Base-by-base conservation (phyloP, 1,284 basidiomycete genomes). In the Stereum hirsutum region DNA sequence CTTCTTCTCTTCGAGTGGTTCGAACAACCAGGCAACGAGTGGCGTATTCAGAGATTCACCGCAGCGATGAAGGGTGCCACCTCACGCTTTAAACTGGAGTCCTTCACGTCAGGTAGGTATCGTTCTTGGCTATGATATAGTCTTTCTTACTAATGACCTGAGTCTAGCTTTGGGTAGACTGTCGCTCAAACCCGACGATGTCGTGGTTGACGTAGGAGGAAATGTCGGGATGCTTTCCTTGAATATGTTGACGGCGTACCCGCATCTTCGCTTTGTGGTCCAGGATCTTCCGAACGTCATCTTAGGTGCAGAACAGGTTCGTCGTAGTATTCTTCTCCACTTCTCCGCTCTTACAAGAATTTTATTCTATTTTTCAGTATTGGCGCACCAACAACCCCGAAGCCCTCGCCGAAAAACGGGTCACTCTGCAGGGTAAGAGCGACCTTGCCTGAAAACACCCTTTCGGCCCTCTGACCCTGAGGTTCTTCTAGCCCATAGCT, bases 161-260 rank as follows among this genome's bases (percentile, higher is more conserved):
- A 41, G 2, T 30, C 11, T 38, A 53, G 51, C 38, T 23, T 49
- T 51, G 12, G 52, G 51, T 19, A 45, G 47, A 35, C 39, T 35
- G 11, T 46, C 38, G 6, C 34, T 57, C 8, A 43, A 48, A 17
- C 28, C 46, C 4, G 49, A 53, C 14, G 45, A 46, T 30, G 30
- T 57, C n/a, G 51, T 58, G n/a, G 58, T 57, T 12, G 56, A 58
- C 27, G 56, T 58, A 12, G 58, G 58, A 4, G 58, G 57, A 6
- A 50, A 52, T 20, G 42, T 55, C 12, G 58, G 58, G 12, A 48
- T 50, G 8, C 50, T 51, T 10, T 50, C 55, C 2, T 43, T 55
- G 4, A 42, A 43, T 12, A 40, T 60, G 24, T 40, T 48, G 10
- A 53, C 52, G 35, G 46, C 43, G 2, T 56, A 49, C 40, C 54